Evolutionary conservation across 257 asterid species (phyloP).

Genomic region (Nicotiana sylvestris): DNA sequence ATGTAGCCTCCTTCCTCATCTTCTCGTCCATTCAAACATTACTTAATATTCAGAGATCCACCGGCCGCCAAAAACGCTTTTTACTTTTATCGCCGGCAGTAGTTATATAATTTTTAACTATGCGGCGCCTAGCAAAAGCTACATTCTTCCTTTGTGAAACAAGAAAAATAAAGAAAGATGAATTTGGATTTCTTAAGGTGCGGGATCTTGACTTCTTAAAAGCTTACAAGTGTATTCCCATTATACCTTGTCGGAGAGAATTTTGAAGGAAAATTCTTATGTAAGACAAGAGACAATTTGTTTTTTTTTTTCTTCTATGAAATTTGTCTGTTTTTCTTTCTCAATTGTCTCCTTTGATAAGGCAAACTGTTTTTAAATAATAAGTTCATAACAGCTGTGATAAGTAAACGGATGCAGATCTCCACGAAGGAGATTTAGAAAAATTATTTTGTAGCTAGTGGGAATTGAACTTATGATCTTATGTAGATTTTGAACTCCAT

Average conservation of each 20-base stretch:
- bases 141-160: neutral
- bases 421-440: too few relatives aligned
- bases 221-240: neutral
- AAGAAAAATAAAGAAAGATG: neutral
- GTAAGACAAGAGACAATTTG: neutral
- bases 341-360: neutral
- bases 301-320: neutral
- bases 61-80: neutral
- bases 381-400: constrained; percentile 1
- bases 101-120: neutral
- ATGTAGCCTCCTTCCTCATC: neutral
- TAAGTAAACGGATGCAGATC: neutral
- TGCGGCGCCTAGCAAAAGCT: constrained; percentile 16
- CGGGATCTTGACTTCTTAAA: constrained; percentile 10
- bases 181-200: neutral
- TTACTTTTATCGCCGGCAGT: neutral
- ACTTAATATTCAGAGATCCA: neutral
- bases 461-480: too few relatives aligned
- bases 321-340: neutral
- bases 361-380: neutral
- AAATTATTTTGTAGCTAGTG: too few relatives aligned
- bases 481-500: too few relatives aligned
- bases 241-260: neutral
- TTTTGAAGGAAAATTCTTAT: neutral
- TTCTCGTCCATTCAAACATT: neutral